Base-by-base conservation (phyloP, 352 stramenopile species). In the Globisporangium polare region DNA sequence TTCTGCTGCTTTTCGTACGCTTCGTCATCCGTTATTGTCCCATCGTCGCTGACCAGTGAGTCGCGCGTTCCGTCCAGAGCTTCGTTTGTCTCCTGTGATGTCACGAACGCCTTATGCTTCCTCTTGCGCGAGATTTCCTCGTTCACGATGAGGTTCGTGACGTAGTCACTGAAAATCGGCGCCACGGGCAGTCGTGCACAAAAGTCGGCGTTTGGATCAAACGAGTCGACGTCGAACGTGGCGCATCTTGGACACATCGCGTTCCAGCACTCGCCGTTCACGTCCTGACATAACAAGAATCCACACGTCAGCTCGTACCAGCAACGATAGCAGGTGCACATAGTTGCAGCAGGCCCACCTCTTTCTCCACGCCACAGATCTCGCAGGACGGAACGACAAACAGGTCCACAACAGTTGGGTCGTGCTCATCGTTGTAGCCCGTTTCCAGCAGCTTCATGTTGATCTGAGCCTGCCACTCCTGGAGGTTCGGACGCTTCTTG, bases 401-500 rank as follows among this genome's bases (percentile, higher is more conserved):
- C 2, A 95, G 68, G 52, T 94, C 83, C 10, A 90, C 53, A 5
- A 92, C 71, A 3, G 60, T 70, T 13, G 75, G 70, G 29, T 92
- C 77, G 35, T 74, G 71, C 53, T 80, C 75, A 46, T 94, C 84
- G 24, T 69, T 74, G 29, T 72, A 67, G 5, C 78, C 81, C 46
- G 72, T 86, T 29, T 80, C 83, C 17, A 81, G 63, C 42, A 84
- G 80, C 51, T 85, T 77, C 26, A 88, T 58, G 51, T 95, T 78
- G 15, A 94, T 72, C 20, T 82, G 74, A 9, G 81, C 78, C 63
- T 88, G 77, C 80, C 79, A 95, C 29, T 89, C 85, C 1, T 80
- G 77, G 9, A 95, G 63, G 46, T 95, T 93, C n/a, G 87, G 87
- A 12, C 87, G 84, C 51, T 90, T 88, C 58, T 95, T 95, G 8